Evolutionary conservation across 768 basidiomycete genomes (phyloP), one percentile per base, ranked within the genome.

Genomic region (Exidia glandulosa): DNA sequence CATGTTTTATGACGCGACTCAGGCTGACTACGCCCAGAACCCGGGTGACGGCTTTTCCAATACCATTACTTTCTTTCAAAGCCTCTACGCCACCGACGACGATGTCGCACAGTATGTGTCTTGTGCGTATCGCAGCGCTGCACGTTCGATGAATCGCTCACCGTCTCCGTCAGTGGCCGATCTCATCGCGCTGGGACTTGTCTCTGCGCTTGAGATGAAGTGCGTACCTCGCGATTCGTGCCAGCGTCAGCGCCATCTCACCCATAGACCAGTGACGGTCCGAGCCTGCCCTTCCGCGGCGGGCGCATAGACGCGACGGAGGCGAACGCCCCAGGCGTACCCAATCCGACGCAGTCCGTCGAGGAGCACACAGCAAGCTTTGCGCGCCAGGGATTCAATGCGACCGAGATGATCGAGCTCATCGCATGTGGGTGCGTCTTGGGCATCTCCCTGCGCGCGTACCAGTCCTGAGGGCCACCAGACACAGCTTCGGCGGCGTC

Each of bases 341-440:
- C 81, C 2, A 66, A 76, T 41, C 77, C 79, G 0, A 70, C 75
- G 27, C 68, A 79, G 50, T 69, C 72, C 59, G 63, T 80, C 12
- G 66, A 73, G 19, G 74, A 72, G 1, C 72, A 76, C 57, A 73
- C 66, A 16, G 69, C 72, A 32, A 73, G 66, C 41, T 81, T 81
- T 66, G 66, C 72, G 6, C 73, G 73, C 13, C 70, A 74, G 64
- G 80, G 80, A 3, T 80, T 79, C 63, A 66, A 70, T 12, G 65
- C 67, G 30, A 62, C 69, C n/a, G 78, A 80, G 60, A 80, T 80
- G 79, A 80, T 80, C 60, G 70, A 74, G 59, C 73, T 81, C 55
- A 74, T 75, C n/a, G 77, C 78, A 2, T 81, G 80, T 62, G 80
- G 80, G 4, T 79, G 80, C 63, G 77, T 77, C 7, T 70, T 81